phyloP scores from a whole-genome alignment of 2,329 filamentous ascomycete species.

The Colletotrichum higginsianum region DNA sequence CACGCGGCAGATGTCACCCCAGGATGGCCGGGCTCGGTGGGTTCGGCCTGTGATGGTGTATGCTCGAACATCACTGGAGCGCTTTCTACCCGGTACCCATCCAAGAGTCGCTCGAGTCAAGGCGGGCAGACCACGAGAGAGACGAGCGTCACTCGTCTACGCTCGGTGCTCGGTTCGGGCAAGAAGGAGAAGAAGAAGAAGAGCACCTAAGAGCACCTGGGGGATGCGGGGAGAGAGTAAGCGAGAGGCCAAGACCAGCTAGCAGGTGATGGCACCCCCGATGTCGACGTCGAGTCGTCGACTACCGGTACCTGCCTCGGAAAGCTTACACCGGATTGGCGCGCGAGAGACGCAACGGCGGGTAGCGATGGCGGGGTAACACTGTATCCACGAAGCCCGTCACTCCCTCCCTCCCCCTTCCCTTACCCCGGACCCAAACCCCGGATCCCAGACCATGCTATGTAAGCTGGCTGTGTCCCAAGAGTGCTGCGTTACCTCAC shows the following conservation, averaged over 20 bases:
- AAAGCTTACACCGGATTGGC: constrained; percentile 32
- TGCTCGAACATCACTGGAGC: constrained; percentile 20
- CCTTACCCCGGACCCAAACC: no score
- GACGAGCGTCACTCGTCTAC: constrained; percentile 4
- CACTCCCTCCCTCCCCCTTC: no score
- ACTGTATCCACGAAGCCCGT: background rate
- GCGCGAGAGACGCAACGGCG: constrained; percentile 16
- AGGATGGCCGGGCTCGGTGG: background rate
- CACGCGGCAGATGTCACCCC: background rate
- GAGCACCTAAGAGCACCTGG: background rate
- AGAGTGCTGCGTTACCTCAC: no score
- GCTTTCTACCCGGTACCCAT: constrained; percentile 14
- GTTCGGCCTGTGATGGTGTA: no score
- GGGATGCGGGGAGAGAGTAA: background rate
- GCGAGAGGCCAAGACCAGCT: constrained; percentile 28
- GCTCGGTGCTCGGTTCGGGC: constrained; percentile 8
- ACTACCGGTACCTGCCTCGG: constrained; percentile 32
- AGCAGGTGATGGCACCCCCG: constrained; percentile 15
- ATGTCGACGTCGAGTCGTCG: constrained; percentile 8
- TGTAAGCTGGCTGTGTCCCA: no score
- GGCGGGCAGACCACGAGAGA: background rate
- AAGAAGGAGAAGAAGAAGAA: background rate
- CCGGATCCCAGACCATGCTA: no score
- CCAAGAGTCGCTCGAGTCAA: constrained; percentile 9
- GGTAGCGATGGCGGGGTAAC: constrained; percentile 23